Conservation (phyloP, 331 rosid species). For the Acacia pycnantha region DNA sequence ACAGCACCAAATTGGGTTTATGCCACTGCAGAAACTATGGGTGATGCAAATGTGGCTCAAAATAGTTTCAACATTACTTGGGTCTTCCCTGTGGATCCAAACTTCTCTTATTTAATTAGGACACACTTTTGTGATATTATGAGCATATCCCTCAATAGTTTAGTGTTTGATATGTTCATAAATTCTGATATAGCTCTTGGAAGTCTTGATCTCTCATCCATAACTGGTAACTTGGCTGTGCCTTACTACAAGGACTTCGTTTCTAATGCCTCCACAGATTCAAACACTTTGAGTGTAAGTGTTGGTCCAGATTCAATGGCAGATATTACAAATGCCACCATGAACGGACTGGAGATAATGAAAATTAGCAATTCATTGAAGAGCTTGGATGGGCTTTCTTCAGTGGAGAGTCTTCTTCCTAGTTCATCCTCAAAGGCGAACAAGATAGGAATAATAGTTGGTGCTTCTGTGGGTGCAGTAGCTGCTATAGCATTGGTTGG, state of each 20-base stretch:
- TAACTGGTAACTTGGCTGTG: slow-evolving; percentile 62
- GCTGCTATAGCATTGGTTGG: slow-evolving; percentile 46
- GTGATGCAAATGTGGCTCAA: slow-evolving; percentile 66
- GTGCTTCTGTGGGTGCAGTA: slow-evolving; percentile 49
- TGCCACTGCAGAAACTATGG: slow-evolving; percentile 90
- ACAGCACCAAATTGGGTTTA: slow-evolving; percentile 89
- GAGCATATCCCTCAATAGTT: slow-evolving; percentile 61
- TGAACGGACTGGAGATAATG: slow-evolving; percentile 87
- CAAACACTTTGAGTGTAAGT: slow-evolving; percentile 68
- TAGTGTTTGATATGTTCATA: slow-evolving; percentile 77
- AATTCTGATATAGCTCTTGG: slow-evolving; percentile 63
- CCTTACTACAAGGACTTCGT: slow-evolving; percentile 76
- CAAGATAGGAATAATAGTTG: slow-evolving; percentile 46
- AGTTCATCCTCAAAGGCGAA: slow-evolving; percentile 49
- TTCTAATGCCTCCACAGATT: slow-evolving; percentile 52
- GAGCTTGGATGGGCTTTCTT: slow-evolving; percentile 69
- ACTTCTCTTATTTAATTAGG: slow-evolving; percentile 68
- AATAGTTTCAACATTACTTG: slow-evolving; percentile 90
- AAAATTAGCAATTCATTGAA: slow-evolving; percentile 66
- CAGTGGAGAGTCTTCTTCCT: slow-evolving; percentile 60
- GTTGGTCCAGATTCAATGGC: slow-evolving; percentile 86
- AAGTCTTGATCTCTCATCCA: slow-evolving; percentile 75
- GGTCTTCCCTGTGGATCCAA: slow-evolving; percentile 75
- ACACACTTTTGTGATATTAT: slow-evolving; percentile 86
- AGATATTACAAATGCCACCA: slow-evolving; percentile 60